Evolutionary conservation across 2,329 filamentous ascomycete genomes (phyloP).

Genomic region (Pyricularia sp.): DNA sequence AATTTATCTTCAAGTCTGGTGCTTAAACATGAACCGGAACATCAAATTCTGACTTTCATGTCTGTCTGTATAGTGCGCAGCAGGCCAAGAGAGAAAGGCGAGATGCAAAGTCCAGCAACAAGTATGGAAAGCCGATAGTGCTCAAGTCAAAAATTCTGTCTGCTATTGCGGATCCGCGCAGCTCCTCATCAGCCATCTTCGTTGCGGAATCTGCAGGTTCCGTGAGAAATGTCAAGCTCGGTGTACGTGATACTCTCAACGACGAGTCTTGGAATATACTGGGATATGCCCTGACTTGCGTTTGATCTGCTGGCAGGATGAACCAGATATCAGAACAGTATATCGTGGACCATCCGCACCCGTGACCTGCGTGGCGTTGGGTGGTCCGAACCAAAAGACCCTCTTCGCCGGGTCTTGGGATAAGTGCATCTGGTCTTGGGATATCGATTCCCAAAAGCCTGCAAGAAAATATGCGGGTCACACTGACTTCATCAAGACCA

Average conservation of each 20-base stretch:
- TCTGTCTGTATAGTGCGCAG: slow-evolving; percentile 34
- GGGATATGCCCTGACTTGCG: neutral
- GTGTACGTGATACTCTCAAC: slow-evolving; percentile 41
- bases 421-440: slow-evolving; percentile 83
- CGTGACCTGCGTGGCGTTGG: slow-evolving; percentile 66
- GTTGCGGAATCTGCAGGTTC: slow-evolving; percentile 82
- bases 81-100: slow-evolving; percentile 47
- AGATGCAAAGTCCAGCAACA: slow-evolving; percentile 63
- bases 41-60: neutral
- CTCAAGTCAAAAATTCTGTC: slow-evolving; percentile 83
- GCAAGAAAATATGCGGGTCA: slow-evolving; percentile 65
- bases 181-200: slow-evolving; percentile 48
- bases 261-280: neutral
- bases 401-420: slow-evolving; percentile 93
- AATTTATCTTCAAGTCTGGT: neutral
- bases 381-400: slow-evolving; percentile 42
- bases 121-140: slow-evolving; percentile 69
- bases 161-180: slow-evolving; percentile 56
- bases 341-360: slow-evolving; percentile 74
- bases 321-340: slow-evolving; percentile 30
- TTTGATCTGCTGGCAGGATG: slow-evolving; percentile 6
- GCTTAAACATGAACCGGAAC: neutral
- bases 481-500: slow-evolving; percentile 81
- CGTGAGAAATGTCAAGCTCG: slow-evolving; percentile 62
- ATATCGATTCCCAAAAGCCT: slow-evolving; percentile 44